These are phyloP conservation scores for Helianthus tuberosus DNA, from an alignment of 129 eudicot species.

Conservation along the genomic window DNA sequence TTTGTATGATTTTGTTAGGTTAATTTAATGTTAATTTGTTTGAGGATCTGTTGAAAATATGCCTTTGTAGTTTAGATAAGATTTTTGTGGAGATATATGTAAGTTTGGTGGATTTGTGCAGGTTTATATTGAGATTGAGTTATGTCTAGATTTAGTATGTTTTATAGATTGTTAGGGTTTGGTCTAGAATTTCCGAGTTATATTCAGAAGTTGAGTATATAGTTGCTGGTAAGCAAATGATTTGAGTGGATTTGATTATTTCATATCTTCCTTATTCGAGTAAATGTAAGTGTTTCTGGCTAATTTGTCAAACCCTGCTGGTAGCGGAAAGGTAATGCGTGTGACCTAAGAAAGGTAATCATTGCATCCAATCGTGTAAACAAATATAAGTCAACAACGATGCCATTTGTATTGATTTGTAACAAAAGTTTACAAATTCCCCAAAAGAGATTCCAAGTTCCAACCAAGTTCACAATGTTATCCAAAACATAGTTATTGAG, in stretches of 20 bases:
- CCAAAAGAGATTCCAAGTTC: no score
- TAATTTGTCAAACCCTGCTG: not conserved
- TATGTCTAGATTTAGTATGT: not conserved
- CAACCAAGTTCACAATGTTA: no score
- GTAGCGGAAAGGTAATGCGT: no score
- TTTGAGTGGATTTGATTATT: not conserved
- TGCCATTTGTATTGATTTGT: no score
- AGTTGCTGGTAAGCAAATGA: no score
- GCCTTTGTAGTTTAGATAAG: constrained; percentile 7
- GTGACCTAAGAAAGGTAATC: no score
- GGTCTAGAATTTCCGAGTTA: not conserved
- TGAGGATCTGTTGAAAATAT: not conserved
- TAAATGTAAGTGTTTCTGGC: constrained; percentile 28
- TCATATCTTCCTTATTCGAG: constrained; percentile 8
- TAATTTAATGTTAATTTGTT: not conserved
- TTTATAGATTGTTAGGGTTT: constrained; percentile 11
- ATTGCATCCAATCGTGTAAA: no score
- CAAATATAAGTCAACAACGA: no score
- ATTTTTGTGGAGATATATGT: not conserved
- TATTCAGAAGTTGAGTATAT: not conserved
- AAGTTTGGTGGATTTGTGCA: not conserved
- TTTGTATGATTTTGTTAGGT: not conserved
- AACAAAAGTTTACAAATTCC: no score
- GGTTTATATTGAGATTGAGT: not conserved
- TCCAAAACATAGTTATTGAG: no score